Conservation (phyloP, 2,329 filamentous ascomycete species). For the Cladophialophora psammophila region DNA sequence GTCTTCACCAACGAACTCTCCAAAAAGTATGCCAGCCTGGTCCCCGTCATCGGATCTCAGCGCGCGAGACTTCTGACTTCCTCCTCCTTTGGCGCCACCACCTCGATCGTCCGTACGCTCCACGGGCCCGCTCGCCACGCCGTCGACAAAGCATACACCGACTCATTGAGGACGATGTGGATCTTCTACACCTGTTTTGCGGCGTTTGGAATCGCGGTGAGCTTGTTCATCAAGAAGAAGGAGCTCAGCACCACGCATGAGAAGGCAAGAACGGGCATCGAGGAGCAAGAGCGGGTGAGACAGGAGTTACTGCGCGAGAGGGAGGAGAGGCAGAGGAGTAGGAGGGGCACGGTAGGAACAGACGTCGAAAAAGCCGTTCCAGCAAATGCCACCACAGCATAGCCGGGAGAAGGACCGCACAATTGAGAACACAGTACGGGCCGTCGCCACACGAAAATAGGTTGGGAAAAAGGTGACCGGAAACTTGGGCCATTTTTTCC, state of each 20-base stretch:
- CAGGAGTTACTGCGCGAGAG: conserved; percentile 43
- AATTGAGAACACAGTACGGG: background rate
- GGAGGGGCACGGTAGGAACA: conserved; percentile 6
- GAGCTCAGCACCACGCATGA: conserved; percentile 52
- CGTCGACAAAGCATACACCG: conserved; percentile 45
- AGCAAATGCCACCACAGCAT: background rate
- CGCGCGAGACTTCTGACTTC: conserved; percentile 44
- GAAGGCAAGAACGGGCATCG: conserved; percentile 55
- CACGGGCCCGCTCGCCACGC: conserved; percentile 41
- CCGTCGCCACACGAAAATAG: background rate
- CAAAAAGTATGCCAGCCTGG: conserved; percentile 44
- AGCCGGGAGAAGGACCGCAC: background rate
- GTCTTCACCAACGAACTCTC: conserved; percentile 52
- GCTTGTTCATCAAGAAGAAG: conserved; percentile 43
- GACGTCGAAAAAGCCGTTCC: conserved; percentile 26
- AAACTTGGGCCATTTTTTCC: background rate
- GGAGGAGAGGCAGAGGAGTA: conserved; percentile 32
- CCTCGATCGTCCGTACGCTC: conserved; percentile 46
- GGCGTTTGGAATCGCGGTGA: conserved; percentile 44
- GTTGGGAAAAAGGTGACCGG: background rate
- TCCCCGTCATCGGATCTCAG: conserved; percentile 44
- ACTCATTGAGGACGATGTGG: conserved; percentile 50
- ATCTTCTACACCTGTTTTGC: conserved; percentile 50
- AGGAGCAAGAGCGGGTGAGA: conserved; percentile 53
- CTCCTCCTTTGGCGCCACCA: conserved; percentile 48